Evolutionary conservation across 192 early-diverging fungal genomes (phyloP).

Genomic region (Pilobolus umbonatus): DNA sequence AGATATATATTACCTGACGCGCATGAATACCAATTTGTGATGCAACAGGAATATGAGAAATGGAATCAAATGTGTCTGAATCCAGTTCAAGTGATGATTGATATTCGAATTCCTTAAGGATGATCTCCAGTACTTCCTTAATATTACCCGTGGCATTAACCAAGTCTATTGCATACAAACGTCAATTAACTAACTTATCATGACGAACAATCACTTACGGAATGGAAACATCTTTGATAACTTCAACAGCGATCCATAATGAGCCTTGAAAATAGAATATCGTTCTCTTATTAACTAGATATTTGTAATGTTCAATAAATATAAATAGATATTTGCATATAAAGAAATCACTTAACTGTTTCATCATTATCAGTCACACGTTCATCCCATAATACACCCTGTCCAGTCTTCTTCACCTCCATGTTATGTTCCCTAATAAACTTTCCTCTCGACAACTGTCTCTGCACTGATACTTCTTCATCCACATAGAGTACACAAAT

Average conservation of each 20-base stretch:
- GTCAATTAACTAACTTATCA: background rate
- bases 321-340: too few relatives aligned
- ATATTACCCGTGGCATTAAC: slow-evolving; percentile 54
- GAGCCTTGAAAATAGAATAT: slow-evolving; percentile 54
- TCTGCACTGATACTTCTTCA: slow-evolving; percentile 49
- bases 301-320: background rate
- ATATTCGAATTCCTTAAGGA: slow-evolving; percentile 56
- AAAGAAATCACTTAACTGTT: slow-evolving; percentile 26
- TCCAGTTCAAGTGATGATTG: slow-evolving; percentile 46
- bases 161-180: slow-evolving; percentile 31
- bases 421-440: slow-evolving; percentile 49
- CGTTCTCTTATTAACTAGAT: slow-evolving; percentile 46
- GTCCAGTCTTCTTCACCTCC: slow-evolving; percentile 42
- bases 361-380: slow-evolving; percentile 54
- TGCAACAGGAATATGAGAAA: slow-evolving; percentile 54
- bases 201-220: slow-evolving; percentile 35
- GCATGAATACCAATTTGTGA: slow-evolving; percentile 57
- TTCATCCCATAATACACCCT: slow-evolving; percentile 50
- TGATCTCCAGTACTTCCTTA: slow-evolving; percentile 53
- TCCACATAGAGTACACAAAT: slow-evolving; percentile 55
- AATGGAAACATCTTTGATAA: slow-evolving; percentile 55
- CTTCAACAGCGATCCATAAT: slow-evolving; percentile 49
- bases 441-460: slow-evolving; percentile 44
- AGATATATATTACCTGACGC: slow-evolving; percentile 20
- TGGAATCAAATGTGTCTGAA: slow-evolving; percentile 47